phyloP scores from a whole-genome alignment of 768 basidiomycete species.

The Butyriboletus loyo region DNA sequence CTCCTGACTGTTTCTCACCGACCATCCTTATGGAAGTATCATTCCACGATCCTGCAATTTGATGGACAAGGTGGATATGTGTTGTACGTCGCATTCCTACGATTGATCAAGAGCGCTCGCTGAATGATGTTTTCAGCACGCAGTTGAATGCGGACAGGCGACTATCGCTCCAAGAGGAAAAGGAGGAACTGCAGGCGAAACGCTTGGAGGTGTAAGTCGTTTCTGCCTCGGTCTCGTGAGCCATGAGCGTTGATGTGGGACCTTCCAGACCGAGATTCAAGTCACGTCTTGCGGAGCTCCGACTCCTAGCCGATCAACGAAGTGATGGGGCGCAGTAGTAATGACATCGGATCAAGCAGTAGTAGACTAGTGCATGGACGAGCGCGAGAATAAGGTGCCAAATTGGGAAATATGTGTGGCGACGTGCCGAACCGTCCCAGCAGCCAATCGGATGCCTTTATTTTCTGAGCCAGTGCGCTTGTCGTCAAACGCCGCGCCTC shows the following conservation, averaged over 20 bases:
- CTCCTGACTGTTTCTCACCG: slow-evolving; percentile 94
- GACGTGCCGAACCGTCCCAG: slow-evolving; percentile 18
- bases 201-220: slow-evolving; percentile 77
- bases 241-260: not conserved
- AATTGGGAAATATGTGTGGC: not conserved
- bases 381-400: slow-evolving; percentile 7
- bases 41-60: slow-evolving; percentile 84
- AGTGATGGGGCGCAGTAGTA: not conserved
- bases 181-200: slow-evolving; percentile 82
- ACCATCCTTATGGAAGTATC: slow-evolving; percentile 91
- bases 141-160: slow-evolving; percentile 88
- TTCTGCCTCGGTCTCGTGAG: not conserved
- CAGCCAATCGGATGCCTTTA: slow-evolving; percentile 32
- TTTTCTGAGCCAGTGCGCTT: slow-evolving; percentile 10
- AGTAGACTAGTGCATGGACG: too few species aligned
- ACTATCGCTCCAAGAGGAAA: slow-evolving; percentile 90
- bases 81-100: slow-evolving; percentile 57
- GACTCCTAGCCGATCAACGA: slow-evolving; percentile 33
- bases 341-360: too few species aligned
- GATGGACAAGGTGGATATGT: slow-evolving; percentile 95
- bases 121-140: slow-evolving; percentile 48
- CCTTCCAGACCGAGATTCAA: slow-evolving; percentile 72
- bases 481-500: slow-evolving; percentile 16
- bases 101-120: not conserved
- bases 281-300: slow-evolving; percentile 68